A percentile compares a stretch with the other conserved stretches of the same genome.
These are phyloP conservation scores for Mortierella sp. DNA, from an alignment of 371 early-diverging fungal species.

Conservation along the genomic window DNA sequence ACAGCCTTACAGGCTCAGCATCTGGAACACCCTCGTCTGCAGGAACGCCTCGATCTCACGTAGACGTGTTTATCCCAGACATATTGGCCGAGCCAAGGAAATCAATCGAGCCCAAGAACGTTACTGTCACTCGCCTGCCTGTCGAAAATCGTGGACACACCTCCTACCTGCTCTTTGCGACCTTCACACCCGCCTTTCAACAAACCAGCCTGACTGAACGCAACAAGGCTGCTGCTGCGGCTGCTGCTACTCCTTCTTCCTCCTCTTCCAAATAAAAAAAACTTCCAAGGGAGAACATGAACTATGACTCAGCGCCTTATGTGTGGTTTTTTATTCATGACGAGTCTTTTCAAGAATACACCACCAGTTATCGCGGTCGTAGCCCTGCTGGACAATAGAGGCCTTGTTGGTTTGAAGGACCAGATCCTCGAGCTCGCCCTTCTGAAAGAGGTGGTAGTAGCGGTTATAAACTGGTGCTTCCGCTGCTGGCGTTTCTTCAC, in stretches of 20 bases:
- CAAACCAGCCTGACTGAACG: constrained; percentile 1
- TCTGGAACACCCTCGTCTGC: background rate
- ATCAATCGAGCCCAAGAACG: constrained; percentile 22
- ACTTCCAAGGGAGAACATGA: background rate
- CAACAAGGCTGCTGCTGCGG: background rate
- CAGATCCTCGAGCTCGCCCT: constrained; percentile 88
- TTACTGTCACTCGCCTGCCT: constrained; percentile 28
- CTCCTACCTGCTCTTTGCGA: constrained; percentile 92
- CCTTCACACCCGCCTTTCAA: constrained; percentile 66
- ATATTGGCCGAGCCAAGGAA: background rate
- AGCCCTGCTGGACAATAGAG: constrained; percentile 77
- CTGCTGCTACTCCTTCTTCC: background rate
- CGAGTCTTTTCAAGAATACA: constrained; percentile 67
- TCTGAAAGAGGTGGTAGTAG: constrained; percentile 94
- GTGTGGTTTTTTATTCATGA: background rate
- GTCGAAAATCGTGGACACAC: constrained; percentile 81
- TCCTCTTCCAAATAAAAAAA: background rate
- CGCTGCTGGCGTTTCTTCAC: background rate
- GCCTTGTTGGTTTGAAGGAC: constrained; percentile 63
- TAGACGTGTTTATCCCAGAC: background rate
- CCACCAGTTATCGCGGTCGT: constrained; percentile 96
- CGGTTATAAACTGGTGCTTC: constrained; percentile 55
- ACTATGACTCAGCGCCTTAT: background rate
- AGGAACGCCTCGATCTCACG: background rate
- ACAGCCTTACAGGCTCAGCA: background rate